Evolutionary conservation across 1,284 basidiomycete genomes (phyloP).

Genomic region (Cystobasidium slooffiae): DNA sequence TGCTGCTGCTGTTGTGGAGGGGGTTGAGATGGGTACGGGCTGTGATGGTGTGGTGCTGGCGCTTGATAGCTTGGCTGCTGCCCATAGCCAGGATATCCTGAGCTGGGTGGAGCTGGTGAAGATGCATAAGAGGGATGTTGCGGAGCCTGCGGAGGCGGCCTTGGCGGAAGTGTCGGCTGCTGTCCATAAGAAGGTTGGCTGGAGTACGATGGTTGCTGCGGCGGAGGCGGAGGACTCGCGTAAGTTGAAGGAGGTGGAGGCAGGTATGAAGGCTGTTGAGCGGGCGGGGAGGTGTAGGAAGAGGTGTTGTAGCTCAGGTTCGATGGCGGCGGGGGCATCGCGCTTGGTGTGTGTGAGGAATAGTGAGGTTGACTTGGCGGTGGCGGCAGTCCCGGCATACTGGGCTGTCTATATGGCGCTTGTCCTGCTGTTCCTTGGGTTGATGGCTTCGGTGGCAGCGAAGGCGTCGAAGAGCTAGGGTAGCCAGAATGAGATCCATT

Average conservation of each 20-base stretch:
- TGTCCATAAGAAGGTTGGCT: conserved; percentile 59
- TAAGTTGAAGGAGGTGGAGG: conserved; percentile 53
- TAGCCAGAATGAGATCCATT: conserved; percentile 9
- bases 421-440: conserved; percentile 51
- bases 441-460: conserved; percentile 50
- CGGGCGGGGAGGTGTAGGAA: conserved; percentile 59
- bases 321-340: conserved; percentile 47
- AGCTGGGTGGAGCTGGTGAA: conserved; percentile 32
- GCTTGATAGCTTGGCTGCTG: conserved; percentile 32
- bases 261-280: conserved; percentile 46
- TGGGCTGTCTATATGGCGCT: conserved; percentile 46
- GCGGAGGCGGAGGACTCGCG: conserved; percentile 56
- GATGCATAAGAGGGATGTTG: conserved; percentile 16
- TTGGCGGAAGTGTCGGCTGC: background rate
- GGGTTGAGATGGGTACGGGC: background rate
- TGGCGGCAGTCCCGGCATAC: conserved; percentile 26
- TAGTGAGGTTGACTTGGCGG: conserved; percentile 39
- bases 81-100: conserved; percentile 46
- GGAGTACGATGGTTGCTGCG: conserved; percentile 54
- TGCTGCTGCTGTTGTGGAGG: background rate
- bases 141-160: conserved; percentile 42
- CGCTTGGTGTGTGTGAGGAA: conserved; percentile 27
- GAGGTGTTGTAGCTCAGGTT: conserved; percentile 51
- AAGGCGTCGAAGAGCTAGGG: conserved; percentile 48
- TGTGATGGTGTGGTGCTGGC: conserved; percentile 1